A percentile compares a stretch with the other conserved stretches of the same genome.
Evolutionary conservation across 1,284 basidiomycete species (phyloP).

Genomic region (Neonothopanus nambi): DNA sequence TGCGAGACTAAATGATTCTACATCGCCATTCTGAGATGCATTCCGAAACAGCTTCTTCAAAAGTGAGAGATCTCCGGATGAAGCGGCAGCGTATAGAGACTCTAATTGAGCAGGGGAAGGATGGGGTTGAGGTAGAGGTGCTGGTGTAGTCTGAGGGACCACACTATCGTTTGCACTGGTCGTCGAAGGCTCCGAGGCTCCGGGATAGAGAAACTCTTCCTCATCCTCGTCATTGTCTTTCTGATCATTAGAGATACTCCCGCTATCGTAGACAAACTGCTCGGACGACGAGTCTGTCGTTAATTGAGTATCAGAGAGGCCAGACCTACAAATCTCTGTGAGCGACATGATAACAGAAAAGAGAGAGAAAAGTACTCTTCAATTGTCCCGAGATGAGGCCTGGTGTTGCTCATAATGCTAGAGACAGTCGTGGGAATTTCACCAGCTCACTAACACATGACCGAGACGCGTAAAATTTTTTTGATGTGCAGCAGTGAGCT

Average conservation of each 20-base stretch:
- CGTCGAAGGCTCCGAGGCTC: constrained; percentile 6
- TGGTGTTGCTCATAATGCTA: constrained; percentile 13
- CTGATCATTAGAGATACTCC: not conserved
- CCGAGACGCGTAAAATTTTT: no score
- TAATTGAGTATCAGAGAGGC: constrained; percentile 21
- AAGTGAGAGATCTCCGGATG: constrained; percentile 70
- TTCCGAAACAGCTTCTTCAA: constrained; percentile 66
- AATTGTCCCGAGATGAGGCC: constrained; percentile 38
- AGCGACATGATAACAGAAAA: not conserved
- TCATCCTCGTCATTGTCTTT: constrained; percentile 20
- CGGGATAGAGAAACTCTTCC: constrained; percentile 28
- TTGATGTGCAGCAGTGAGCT: no score
- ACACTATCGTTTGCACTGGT: not conserved
- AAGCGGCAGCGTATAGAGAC: constrained; percentile 72
- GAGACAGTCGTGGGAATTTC: not conserved
- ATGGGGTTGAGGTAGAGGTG: constrained; percentile 33
- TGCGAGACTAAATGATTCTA: constrained; percentile 74
- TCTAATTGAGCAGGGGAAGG: constrained; percentile 78
- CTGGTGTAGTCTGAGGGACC: constrained; percentile 13
- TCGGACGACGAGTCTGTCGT: constrained; percentile 10
- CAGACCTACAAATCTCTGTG: constrained; percentile 22
- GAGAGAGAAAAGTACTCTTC: constrained; percentile 38
- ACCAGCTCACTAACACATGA: not conserved
- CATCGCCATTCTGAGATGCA: constrained; percentile 54
- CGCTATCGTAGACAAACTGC: constrained; percentile 50